Evolutionary conservation across 2,329 filamentous ascomycete genomes (phyloP).

Genomic region (Acephala macrosclerotiorum): DNA sequence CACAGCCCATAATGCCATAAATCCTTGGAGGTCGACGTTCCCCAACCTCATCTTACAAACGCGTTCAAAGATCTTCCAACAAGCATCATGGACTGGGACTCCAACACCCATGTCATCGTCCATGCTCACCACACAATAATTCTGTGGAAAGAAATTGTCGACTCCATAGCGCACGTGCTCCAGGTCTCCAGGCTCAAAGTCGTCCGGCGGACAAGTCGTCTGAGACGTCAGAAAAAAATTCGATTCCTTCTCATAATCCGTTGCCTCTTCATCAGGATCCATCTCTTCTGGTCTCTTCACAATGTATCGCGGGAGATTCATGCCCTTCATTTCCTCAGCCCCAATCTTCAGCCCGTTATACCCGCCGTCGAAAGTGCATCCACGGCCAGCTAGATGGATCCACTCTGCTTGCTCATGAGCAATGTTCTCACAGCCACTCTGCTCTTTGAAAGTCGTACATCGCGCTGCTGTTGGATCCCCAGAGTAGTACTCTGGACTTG

Average conservation of each 20-base stretch:
- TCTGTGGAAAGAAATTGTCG: constrained; percentile 8
- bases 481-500: constrained; percentile 4
- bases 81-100: constrained; percentile 25
- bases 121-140: not conserved
- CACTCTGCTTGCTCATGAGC: not conserved
- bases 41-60: constrained; percentile 23
- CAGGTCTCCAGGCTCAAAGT: not conserved
- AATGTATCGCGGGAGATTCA: constrained; percentile 23
- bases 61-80: constrained; percentile 31
- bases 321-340: constrained; percentile 20
- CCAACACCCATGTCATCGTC: constrained; percentile 3
- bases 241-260: constrained; percentile 18
- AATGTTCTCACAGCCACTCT: constrained; percentile 5
- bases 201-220: constrained; percentile 7
- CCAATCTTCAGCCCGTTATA: constrained; percentile 22
- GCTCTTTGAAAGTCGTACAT: not conserved
- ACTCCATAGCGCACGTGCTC: constrained; percentile 1
- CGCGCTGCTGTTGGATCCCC: not conserved
- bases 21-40: constrained; percentile 26
- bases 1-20: constrained; percentile 26
- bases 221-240: constrained; percentile 23
- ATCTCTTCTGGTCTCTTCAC: constrained; percentile 12
- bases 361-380: constrained; percentile 19
- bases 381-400: constrained; percentile 11
- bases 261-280: constrained; percentile 14